Evolutionary conservation across 331 rosid genomes (phyloP), one percentile per base, ranked within the genome.

Genomic region (Erythrophleum ivorense): DNA sequence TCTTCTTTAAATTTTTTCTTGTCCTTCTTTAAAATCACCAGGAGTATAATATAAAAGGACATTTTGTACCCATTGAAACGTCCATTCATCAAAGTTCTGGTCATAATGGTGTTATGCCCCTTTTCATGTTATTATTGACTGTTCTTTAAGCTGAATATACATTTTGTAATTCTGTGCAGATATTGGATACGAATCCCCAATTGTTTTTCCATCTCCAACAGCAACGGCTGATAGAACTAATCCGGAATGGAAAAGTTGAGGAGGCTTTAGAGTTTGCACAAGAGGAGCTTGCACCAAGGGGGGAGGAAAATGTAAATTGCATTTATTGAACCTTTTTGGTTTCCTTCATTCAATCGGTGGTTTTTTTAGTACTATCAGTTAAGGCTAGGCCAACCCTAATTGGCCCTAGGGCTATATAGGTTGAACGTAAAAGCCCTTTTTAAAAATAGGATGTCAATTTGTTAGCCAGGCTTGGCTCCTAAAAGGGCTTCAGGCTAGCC

Each of bases 201-300:
- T 88, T 92, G 78, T 91, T 88, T 87, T 92, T 91, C 89, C 95
- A 88, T 80, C 96, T 91, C 19, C 94, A 91, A 81, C 96, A 89
- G 54, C 97, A 91, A 84, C 77, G 91, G 71, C 75, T 92, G 85
- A 91, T 92, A 72, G 97, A 91, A 74, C 89, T 93, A 40, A 93
- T 93, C 80, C 87, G 94, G 69, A 88, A 90, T 83, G 91, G 92
- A 77, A 91, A 90, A 82, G 83, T 90, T 55, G 97, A 89, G 78
- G 96, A 93, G 86, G 97, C 96, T 69, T 86, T 93, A 43, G 92
- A 88, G 83, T 93, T 91, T 87, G 97, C 97, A 34, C 94, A 89
- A 85, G 94, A 92, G 79, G 94, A 88, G 86, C 89, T 92, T 58
- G 94, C 96, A 36, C 96, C 96, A 54, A 87, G 94, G 86, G 96